phyloP scores from a whole-genome alignment of 352 stramenopile genomes.

The Phytophthora cajani region DNA sequence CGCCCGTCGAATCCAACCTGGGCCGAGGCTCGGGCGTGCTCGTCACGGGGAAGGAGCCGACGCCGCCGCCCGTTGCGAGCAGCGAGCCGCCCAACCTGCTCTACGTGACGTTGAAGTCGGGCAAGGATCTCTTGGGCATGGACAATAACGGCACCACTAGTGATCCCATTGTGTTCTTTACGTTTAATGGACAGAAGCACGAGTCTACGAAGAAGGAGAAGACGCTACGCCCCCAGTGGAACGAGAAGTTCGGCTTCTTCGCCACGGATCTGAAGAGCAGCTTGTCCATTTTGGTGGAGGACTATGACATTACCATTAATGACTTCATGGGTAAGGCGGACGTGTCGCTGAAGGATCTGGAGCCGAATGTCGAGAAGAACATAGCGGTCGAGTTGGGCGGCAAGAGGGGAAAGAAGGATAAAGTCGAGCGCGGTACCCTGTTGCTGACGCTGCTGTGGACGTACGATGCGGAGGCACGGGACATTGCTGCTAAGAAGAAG shows the following conservation, averaged over 20 bases:
- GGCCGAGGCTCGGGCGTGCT: conserved; percentile 35
- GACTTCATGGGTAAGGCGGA: conserved; percentile 82
- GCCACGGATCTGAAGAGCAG: conserved; percentile 60
- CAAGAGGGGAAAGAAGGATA: conserved; percentile 75
- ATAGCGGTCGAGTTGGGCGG: conserved; percentile 63
- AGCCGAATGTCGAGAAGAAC: conserved; percentile 62
- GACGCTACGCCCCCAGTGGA: conserved; percentile 77
- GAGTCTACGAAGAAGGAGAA: conserved; percentile 78
- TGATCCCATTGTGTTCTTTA: conserved; percentile 89
- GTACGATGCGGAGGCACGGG: conserved; percentile 51
- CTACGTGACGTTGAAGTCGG: conserved; percentile 74
- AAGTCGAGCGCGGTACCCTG: conserved; percentile 62
- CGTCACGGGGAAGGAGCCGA: conserved; percentile 25
- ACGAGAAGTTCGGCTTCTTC: conserved; percentile 84
- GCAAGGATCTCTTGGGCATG: conserved; percentile 86
- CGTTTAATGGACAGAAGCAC: conserved; percentile 81
- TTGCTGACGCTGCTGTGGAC: conserved; percentile 69
- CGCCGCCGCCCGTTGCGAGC: conserved; percentile 20
- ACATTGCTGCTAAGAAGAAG: conserved; percentile 80
- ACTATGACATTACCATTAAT: conserved; percentile 81
- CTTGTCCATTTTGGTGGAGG: conserved; percentile 66
- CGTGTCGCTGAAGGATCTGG: conserved; percentile 59
- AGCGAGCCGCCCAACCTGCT: conserved; percentile 66
- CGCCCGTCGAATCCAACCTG: conserved; percentile 10
- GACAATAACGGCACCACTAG: conserved; percentile 83